Evolutionary conservation across 1,284 basidiomycete genomes (phyloP), one percentile per base, ranked within the genome.

Genomic region (Amylostereum areolatum): DNA sequence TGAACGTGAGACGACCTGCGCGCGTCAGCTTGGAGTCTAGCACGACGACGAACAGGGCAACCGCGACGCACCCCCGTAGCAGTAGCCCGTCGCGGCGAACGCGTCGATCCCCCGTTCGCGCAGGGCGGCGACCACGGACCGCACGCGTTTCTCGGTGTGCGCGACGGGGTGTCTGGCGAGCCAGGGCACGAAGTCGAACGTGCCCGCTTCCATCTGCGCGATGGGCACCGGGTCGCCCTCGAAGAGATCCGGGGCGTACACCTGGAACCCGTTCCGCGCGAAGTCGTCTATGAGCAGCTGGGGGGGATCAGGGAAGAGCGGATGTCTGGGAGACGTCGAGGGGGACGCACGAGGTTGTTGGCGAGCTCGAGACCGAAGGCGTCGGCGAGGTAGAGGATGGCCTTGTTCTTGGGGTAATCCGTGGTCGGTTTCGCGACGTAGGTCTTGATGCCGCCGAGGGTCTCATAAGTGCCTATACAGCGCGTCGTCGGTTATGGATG

Each of bases 341-440:
- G 34, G n/a, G n/a, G 34, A 35, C 63, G 37, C 48, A 71, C 71
- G 55, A 65, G 60, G 58, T 66, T 65, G 62, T 81, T 80, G 57
- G 65, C 49, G 25, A 77, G 62, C 48, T 64, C 58, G n/a, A 73
- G 48, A 25, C 79, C 79, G 54, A 78, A 79, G 44, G 74, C 68
- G 55, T 80, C 78, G 18, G 70, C 56, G 30, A 83, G 61, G 65
- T 73, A 75, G 10, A 78, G 65, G 50, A 84, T 52, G 31, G 72
- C 77, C 59, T 78, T 77, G 59, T 77, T 72, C 60, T 77, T 77
- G 27, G 71, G 64, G 50, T 74, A 76, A 47, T 74, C 72, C 11
- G 52, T 62, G 8, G 61, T 57, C 5, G 77, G 76, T 4, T 71
- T 72, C 8, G 73, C 73, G 45, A 78, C 67, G 54, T 80, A 80